phyloP scores from a whole-genome alignment of 1,284 basidiomycete species.

The Butyriboletus appendiculatus region DNA sequence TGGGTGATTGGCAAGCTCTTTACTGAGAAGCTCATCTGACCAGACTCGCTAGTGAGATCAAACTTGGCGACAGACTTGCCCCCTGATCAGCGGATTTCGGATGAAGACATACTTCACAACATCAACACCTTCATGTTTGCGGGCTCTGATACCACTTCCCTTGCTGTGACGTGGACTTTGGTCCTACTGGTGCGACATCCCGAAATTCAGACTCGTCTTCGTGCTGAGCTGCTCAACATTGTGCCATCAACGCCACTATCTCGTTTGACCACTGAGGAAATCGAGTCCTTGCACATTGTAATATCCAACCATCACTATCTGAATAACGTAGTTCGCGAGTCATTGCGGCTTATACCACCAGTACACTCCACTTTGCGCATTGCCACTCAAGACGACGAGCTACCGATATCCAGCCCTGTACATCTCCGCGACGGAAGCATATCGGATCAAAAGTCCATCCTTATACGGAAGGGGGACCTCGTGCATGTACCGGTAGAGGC shows the following conservation, averaged over 20 bases:
- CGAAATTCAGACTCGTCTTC: conserved; percentile 61
- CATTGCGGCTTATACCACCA: conserved; percentile 73
- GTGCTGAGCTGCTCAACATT: conserved; percentile 56
- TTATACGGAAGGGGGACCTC: conserved; percentile 64
- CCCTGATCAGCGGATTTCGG: conserved; percentile 71
- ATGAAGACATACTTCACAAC: conserved; percentile 77
- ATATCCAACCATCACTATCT: conserved; percentile 71
- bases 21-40: conserved; percentile 7
- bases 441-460: conserved; percentile 44
- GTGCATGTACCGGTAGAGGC: conserved; percentile 78
- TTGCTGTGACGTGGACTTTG: conserved; percentile 78
- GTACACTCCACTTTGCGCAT: conserved; percentile 80
- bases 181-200: conserved; percentile 67
- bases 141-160: conserved; percentile 81
- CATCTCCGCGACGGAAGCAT: conserved; percentile 51
- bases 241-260: conserved; percentile 39
- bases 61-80: conserved; percentile 65
- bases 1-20: conserved; percentile 38
- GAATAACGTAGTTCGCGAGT: conserved; percentile 76
- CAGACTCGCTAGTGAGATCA: conserved; percentile 60
- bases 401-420: conserved; percentile 72
- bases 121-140: conserved; percentile 89
- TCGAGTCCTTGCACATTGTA: conserved; percentile 53
- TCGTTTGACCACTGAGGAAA: conserved; percentile 55
- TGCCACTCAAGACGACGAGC: conserved; percentile 69